These are phyloP conservation scores for Leishmania tarentolae DNA, from an alignment of 208 protist species.

Conservation along the genomic window DNA sequence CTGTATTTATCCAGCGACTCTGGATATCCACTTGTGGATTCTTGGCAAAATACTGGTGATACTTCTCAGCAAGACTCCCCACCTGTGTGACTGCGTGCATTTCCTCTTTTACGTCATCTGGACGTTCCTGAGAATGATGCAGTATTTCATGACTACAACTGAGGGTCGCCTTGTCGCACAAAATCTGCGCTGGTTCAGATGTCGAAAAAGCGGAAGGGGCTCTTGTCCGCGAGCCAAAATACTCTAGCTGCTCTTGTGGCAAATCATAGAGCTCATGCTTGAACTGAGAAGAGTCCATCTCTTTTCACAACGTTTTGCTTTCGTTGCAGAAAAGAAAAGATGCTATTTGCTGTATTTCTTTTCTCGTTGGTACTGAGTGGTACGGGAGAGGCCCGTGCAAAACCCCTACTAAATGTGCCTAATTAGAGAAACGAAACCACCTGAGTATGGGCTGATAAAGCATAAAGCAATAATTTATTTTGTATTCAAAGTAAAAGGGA, in stretches of 20 bases:
- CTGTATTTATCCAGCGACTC: neutral
- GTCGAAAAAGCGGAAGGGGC: neutral
- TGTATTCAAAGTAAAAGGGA: neutral
- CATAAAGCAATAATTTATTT: neutral
- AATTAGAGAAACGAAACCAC: too few relatives aligned
- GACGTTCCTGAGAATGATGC: neutral
- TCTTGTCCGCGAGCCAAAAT: conserved; percentile 19
- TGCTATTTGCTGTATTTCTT: neutral
- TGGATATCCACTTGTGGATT: neutral
- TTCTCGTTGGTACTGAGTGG: neutral
- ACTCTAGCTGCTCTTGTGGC: conserved; percentile 28
- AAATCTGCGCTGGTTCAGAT: neutral
- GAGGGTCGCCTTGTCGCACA: neutral
- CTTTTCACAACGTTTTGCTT: neutral
- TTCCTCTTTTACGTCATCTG: neutral
- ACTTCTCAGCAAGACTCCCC: conserved; percentile 20
- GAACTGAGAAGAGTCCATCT: conserved; percentile 4
- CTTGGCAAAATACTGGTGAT: conserved; percentile 19
- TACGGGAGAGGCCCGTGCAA: neutral
- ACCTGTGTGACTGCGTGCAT: neutral
- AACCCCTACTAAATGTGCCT: neutral
- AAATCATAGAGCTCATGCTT: conserved; percentile 22
- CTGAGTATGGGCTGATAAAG: neutral
- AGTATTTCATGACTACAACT: conserved; percentile 1
- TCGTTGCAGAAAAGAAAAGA: neutral